Evolutionary conservation across 2,329 filamentous ascomycete species (phyloP).

Genomic region (Venturia effusa): DNA sequence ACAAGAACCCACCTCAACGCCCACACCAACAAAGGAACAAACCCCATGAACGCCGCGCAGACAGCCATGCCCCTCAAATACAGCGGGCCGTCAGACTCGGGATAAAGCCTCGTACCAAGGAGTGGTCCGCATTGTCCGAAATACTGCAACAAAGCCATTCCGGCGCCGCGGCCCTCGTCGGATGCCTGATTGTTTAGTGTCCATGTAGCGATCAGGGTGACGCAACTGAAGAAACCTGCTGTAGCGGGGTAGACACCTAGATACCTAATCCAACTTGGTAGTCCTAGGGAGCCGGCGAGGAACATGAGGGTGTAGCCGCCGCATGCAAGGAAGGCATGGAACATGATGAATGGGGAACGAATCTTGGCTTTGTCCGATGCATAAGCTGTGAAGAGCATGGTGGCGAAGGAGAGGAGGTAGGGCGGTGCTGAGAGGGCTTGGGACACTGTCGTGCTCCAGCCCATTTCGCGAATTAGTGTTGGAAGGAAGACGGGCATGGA

Average conservation of each 20-base stretch:
- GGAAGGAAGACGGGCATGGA: slow-evolving; percentile 82
- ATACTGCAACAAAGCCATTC: slow-evolving; percentile 70
- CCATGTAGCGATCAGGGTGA: slow-evolving; percentile 80
- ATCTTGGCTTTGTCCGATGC: slow-evolving; percentile 56
- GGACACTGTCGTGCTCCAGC: slow-evolving; percentile 53
- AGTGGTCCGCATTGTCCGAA: slow-evolving; percentile 71
- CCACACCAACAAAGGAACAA: slow-evolving; percentile 33
- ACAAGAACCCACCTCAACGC: slow-evolving; percentile 31
- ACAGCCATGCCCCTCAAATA: slow-evolving; percentile 40
- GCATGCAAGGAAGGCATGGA: slow-evolving; percentile 57
- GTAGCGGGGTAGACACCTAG: slow-evolving; percentile 67
- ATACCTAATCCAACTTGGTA: slow-evolving; percentile 51
- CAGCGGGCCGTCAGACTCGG: slow-evolving; percentile 36
- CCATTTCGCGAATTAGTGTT: slow-evolving; percentile 68
- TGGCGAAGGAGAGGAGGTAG: slow-evolving; percentile 63
- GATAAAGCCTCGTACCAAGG: slow-evolving; percentile 44
- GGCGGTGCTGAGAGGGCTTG: slow-evolving; percentile 76
- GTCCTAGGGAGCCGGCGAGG: slow-evolving; percentile 40
- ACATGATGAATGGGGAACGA: slow-evolving; percentile 56
- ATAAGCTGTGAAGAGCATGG: slow-evolving; percentile 61
- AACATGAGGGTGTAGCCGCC: slow-evolving; percentile 51
- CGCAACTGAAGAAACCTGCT: slow-evolving; percentile 73
- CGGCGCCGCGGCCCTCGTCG: slow-evolving; percentile 58
- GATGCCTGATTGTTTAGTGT: slow-evolving; percentile 73
- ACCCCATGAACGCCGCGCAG: slow-evolving; percentile 40